phyloP scores from a whole-genome alignment of 1,139 yeast genomes.

The Yamadazyma sp. region DNA sequence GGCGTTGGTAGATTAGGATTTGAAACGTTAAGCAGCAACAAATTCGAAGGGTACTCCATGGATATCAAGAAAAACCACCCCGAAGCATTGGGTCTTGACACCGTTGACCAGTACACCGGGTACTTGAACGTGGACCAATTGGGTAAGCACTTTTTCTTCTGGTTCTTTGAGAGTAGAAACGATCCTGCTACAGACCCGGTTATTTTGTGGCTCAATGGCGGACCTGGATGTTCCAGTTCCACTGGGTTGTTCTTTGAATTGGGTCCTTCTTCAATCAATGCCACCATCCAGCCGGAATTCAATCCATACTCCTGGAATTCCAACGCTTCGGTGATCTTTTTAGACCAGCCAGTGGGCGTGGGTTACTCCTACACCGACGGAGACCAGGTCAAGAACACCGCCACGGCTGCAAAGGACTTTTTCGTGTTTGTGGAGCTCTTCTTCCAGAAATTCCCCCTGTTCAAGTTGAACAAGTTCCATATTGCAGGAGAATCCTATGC shows the following conservation, averaged over 20 bases:
- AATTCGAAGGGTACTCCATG: conserved; percentile 36
- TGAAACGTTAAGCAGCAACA: conserved; percentile 22
- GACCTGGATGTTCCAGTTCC: conserved; percentile 88
- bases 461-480: conserved; percentile 61
- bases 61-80: conserved; percentile 45
- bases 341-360: conserved; percentile 94
- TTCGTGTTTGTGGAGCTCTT: conserved; percentile 74
- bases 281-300: conserved; percentile 64
- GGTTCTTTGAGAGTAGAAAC: conserved; percentile 89
- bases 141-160: conserved; percentile 78
- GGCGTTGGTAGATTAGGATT: conserved; percentile 14
- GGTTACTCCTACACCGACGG: conserved; percentile 73
- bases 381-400: conserved; percentile 57
- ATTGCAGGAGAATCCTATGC: conserved; percentile 89
- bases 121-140: conserved; percentile 55
- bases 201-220: conserved; percentile 87
- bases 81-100: conserved; percentile 48
- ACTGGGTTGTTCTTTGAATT: conserved; percentile 91
- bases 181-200: conserved; percentile 86
- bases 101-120: conserved; percentile 63
- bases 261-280: conserved; percentile 78
- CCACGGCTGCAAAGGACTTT: conserved; percentile 78
- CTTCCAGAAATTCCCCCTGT: conserved; percentile 71
- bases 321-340: conserved; percentile 85
- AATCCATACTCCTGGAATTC: conserved; percentile 87